phyloP scores from a whole-genome alignment of 1,284 basidiomycete genomes.

The Ceratobasidium papillatum region DNA sequence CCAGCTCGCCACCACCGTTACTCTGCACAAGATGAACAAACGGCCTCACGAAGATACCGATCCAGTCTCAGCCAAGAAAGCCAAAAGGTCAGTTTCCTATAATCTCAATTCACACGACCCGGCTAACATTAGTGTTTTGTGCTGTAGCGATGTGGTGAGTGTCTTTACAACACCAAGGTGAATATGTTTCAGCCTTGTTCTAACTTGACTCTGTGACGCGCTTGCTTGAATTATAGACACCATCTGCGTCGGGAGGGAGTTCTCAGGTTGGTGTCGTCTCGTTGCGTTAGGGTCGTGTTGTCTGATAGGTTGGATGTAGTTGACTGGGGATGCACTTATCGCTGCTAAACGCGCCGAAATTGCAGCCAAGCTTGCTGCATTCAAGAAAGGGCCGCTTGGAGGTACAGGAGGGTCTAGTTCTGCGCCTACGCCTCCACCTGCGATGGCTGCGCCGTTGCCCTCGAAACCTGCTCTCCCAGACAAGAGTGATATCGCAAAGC shows the following conservation, averaged over 20 bases:
- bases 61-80: constrained; percentile 39
- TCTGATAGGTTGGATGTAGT: constrained; percentile 48
- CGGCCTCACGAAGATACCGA: constrained; percentile 39
- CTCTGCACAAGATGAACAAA: constrained; percentile 19
- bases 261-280: constrained; percentile 47
- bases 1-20: constrained; percentile 21
- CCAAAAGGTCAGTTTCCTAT: constrained; percentile 38
- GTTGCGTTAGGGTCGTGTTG: constrained; percentile 1
- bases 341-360: constrained; percentile 85
- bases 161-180: constrained; percentile 64
- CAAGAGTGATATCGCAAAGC: constrained; percentile 64
- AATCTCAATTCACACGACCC: background rate
- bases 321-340: constrained; percentile 68
- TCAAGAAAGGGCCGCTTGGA: constrained; percentile 63
- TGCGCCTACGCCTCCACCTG: constrained; percentile 46
- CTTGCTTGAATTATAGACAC: constrained; percentile 61
- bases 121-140: constrained; percentile 47
- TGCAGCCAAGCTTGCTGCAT: constrained; percentile 80
- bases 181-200: constrained; percentile 66
- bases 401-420: constrained; percentile 53
- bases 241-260: constrained; percentile 58
- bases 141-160: constrained; percentile 41
- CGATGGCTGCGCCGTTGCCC: constrained; percentile 50
- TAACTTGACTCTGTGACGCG: constrained; percentile 71
- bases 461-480: constrained; percentile 55